Conservation (phyloP, 163 green algal species). For the Prototheca wickerhamii region DNA sequence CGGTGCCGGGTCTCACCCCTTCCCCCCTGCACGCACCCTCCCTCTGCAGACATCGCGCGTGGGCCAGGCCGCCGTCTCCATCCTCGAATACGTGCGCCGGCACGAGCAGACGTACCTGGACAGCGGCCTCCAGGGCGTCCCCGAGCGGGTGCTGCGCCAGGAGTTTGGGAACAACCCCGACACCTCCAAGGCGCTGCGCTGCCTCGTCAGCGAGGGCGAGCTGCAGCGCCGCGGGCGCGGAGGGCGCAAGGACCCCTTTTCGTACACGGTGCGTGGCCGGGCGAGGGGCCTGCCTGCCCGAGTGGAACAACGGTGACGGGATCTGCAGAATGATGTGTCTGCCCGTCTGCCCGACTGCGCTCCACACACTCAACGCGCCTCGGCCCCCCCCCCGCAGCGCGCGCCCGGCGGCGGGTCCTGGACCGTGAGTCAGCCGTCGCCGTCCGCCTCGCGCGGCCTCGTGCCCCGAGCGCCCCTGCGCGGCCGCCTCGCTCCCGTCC, state of each 20-base stretch:
- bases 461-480: too few relatives aligned
- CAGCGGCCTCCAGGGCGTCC: constrained; percentile 7
- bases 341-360: too few relatives aligned
- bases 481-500: too few relatives aligned
- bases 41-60: constrained; percentile 17
- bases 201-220: constrained; percentile 30
- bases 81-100: constrained; percentile 18
- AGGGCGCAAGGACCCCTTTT: constrained; percentile 39
- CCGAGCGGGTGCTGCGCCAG: constrained; percentile 22
- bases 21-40: not conserved
- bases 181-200: constrained; percentile 42
- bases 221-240: constrained; percentile 29
- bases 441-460: too few relatives aligned
- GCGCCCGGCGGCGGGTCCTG: too few relatives aligned
- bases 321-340: too few relatives aligned
- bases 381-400: too few relatives aligned
- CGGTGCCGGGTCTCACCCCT: too few relatives aligned
- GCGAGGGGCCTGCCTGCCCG: not conserved
- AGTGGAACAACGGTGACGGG: too few relatives aligned
- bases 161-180: constrained; percentile 49
- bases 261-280: constrained; percentile 22
- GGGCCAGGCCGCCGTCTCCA: constrained; percentile 16
- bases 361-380: too few relatives aligned
- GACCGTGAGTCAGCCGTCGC: too few relatives aligned
- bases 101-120: constrained; percentile 15